Base-by-base conservation (phyloP, 2,329 filamentous ascomycete species). In the Exophiala xenobiotica region DNA sequence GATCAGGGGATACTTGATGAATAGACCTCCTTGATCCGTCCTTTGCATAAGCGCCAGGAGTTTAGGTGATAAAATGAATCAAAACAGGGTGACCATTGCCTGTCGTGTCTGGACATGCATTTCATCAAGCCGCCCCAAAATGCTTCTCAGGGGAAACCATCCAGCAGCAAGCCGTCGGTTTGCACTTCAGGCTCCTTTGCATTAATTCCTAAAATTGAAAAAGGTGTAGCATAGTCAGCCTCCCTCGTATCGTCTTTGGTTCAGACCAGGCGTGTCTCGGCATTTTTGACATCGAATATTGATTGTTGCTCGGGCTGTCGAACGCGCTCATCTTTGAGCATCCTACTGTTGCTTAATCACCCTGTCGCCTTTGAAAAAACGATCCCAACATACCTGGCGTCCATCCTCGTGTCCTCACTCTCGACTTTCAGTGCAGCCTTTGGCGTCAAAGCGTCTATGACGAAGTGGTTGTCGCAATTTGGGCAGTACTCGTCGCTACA, bases 381-480 rank as follows among this genome's bases (percentile, higher is more conserved):
- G n/a, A n/a, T n/a, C n/a, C n/a, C n/a, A n/a, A 38, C 27, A 39
- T 43, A 78, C 74, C 87, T 82, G 64, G 81, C 82, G 71, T 99
- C 89, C 63, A 91, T 80, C 54, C 93, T 79, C 2, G 85, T 85
- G 72, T 99, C 95, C 57, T 95, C 92, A 55, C 92, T 88, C 75
- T 99, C 93, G 45, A 99, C 81, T 60, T 91, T 83, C 45, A 99
- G 74, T 27, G 87, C 81, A 7, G 91, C 81, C 72, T 95, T 88
- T 18, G 93, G 89, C 3, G 86, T 88, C 62, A 87, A 72, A 45
- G 93, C 95, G 3, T 97, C 91, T 58, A 99, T 78, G 31, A 99
- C 87, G 67, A 91, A 99, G 73, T 99, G 95, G 74, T 99, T 99
- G 69, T 99, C 93, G 77, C 93, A 99, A 75, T 96, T 89, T 18